Conservation (phyloP, 495 filamentous ascomycete genomes). For the Lichenothelia convexa region DNA sequence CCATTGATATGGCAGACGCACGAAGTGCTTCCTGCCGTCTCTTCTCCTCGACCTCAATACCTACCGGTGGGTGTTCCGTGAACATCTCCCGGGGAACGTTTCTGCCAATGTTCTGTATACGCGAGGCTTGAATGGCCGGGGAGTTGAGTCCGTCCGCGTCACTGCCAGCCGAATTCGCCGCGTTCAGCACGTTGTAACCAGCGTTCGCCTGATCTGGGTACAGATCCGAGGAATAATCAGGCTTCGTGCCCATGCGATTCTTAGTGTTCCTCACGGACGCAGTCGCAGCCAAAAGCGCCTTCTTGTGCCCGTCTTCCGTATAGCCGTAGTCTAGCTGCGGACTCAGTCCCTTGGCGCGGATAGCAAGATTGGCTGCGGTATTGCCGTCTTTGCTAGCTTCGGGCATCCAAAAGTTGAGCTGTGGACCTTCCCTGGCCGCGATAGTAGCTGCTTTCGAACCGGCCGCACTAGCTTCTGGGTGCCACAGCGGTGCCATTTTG, state of each 20-base stretch:
- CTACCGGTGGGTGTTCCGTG: slow-evolving; percentile 54
- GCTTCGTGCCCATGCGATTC: slow-evolving; percentile 47
- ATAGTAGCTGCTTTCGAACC: slow-evolving; percentile 56
- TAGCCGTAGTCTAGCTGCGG: slow-evolving; percentile 27
- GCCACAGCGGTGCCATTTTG: slow-evolving; percentile 34
- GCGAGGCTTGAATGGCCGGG: slow-evolving; percentile 34
- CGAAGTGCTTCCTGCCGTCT: slow-evolving; percentile 49
- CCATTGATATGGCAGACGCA: slow-evolving; percentile 74
- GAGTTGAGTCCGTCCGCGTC: slow-evolving; percentile 13
- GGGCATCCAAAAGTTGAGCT: slow-evolving; percentile 31
- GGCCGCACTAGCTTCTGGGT: slow-evolving; percentile 36
- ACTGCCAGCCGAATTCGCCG: slow-evolving; percentile 33
- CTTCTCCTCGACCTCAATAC: slow-evolving; percentile 53
- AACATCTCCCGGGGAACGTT: slow-evolving; percentile 46
- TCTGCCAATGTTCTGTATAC: slow-evolving; percentile 33
- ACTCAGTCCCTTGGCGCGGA: slow-evolving; percentile 24
- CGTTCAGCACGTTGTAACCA: slow-evolving; percentile 43
- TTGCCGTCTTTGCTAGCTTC: slow-evolving; percentile 31
- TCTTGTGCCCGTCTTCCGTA: slow-evolving; percentile 30
- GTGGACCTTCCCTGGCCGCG: slow-evolving; percentile 42
- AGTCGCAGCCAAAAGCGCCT: slow-evolving; percentile 52
- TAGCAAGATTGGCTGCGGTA: slow-evolving; percentile 40
- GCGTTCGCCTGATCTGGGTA: slow-evolving; percentile 43
- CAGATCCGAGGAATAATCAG: slow-evolving; percentile 20
- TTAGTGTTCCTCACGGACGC: slow-evolving; percentile 51